These are phyloP conservation scores for Anisodus acutangulus DNA, from an alignment of 257 asterid genomes.

Conservation along the genomic window DNA sequence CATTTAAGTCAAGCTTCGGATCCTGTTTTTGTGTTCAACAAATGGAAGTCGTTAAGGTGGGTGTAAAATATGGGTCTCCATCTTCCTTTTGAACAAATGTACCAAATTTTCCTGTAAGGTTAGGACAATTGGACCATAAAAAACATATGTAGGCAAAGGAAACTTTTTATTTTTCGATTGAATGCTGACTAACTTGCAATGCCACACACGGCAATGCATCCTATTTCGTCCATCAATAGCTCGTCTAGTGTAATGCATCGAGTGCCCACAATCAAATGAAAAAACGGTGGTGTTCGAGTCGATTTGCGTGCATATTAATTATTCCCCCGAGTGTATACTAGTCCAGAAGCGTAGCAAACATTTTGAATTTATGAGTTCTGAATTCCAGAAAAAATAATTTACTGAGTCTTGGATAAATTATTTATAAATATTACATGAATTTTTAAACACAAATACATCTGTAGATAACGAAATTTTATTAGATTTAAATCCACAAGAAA, in stretches of 20 bases:
- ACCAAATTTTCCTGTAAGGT: neutral
- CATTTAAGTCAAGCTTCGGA: neutral
- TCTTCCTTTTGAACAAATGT: neutral
- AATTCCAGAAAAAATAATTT: too few relatives aligned
- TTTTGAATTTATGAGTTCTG: too few relatives aligned
- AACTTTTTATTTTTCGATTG: neutral
- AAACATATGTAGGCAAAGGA: neutral
- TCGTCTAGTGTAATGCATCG: neutral
- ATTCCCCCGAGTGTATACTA: too few relatives aligned
- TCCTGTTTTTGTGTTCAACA: neutral
- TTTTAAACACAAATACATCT: too few relatives aligned
- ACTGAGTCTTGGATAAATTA: too few relatives aligned
- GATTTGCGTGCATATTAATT: too few relatives aligned
- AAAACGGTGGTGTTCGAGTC: too few relatives aligned
- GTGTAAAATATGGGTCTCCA: constrained; percentile 39
- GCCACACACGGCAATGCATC: constrained; percentile 39
- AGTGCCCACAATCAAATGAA: too few relatives aligned
- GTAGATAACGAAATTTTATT: too few relatives aligned
- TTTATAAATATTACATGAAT: too few relatives aligned
- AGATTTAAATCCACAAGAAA: too few relatives aligned
- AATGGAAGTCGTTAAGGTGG: constrained; percentile 45
- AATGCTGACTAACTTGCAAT: constrained; percentile 27
- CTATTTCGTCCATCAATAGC: constrained; percentile 11
- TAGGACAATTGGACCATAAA: neutral
- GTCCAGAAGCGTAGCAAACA: too few relatives aligned